Percentiles rank a stretch among this genome's conserved stretches.
phyloP scores from a whole-genome alignment of 2,329 filamentous ascomycete genomes.

The Pestalotiopsis fici region DNA sequence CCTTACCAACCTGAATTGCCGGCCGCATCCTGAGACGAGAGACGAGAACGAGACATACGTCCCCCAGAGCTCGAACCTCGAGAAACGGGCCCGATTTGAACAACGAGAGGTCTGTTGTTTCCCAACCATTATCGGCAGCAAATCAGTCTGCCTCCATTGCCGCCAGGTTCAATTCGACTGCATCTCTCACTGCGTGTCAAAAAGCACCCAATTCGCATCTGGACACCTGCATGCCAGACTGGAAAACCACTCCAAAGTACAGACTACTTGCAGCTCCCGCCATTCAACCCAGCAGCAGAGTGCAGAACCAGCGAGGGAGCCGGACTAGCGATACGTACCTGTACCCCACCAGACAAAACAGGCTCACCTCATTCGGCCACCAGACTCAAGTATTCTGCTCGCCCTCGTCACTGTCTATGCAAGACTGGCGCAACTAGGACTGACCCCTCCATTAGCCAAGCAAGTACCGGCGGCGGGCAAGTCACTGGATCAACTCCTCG shows the following conservation, averaged over 20 bases:
- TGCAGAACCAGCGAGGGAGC: neutral
- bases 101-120: neutral
- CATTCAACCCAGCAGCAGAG: neutral
- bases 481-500: conserved; percentile 7
- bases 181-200: neutral
- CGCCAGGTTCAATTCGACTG: neutral
- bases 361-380: neutral
- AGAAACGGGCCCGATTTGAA: neutral
- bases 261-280: neutral
- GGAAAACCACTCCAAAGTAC: neutral
- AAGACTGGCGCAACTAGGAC: conserved; percentile 5
- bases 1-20: no score
- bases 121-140: neutral
- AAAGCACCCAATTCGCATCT: conserved; percentile 1
- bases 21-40: neutral
- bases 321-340: neutral
- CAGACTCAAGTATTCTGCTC: neutral
- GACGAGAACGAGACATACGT: neutral
- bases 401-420: conserved; percentile 1
- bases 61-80: neutral
- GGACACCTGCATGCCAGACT: neutral
- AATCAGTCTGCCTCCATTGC: neutral
- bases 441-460: conserved; percentile 7
- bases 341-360: conserved; percentile 1
- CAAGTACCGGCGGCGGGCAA: conserved; percentile 4